These are phyloP conservation scores for Brassica balearica DNA, from an alignment of 441 rosid species.

Conservation along the genomic window DNA sequence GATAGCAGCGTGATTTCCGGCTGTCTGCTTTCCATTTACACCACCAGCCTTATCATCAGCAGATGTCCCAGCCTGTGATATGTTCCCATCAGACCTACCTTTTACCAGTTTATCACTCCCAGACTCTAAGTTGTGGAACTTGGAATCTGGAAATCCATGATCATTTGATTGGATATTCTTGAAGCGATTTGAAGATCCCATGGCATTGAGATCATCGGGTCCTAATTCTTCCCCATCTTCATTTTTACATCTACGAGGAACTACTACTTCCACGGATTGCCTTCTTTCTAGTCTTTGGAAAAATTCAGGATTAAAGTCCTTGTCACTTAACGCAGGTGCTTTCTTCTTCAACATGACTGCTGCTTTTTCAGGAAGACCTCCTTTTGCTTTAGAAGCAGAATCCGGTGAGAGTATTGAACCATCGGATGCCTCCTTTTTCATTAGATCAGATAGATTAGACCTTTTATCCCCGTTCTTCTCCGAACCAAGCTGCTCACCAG, in stretches of 20 bases:
- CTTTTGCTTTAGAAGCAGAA: conserved; percentile 55
- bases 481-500: conserved; percentile 60
- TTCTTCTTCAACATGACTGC: conserved; percentile 90
- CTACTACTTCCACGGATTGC: conserved; percentile 91
- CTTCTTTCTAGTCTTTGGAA: conserved; percentile 90
- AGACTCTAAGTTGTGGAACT: conserved; percentile 55
- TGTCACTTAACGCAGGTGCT: conserved; percentile 81
- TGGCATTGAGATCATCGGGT: conserved; percentile 53
- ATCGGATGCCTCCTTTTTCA: conserved; percentile 55
- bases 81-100: conserved; percentile 57
- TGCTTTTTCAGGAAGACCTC: conserved; percentile 78
- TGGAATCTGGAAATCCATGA: conserved; percentile 54
- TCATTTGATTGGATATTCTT: conserved; percentile 63
- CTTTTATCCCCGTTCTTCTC: conserved; percentile 55
- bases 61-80: conserved; percentile 60
- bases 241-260: conserved; percentile 75
- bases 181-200: conserved; percentile 56
- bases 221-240: conserved; percentile 67
- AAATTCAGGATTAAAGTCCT: conserved; percentile 90
- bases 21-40: conserved; percentile 60
- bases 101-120: conserved; percentile 51
- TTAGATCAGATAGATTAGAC: conserved; percentile 52
- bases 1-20: conserved; percentile 58
- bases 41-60: conserved; percentile 62
- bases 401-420: conserved; percentile 54